A percentile compares a stretch with the other conserved stretches of the same genome.
These are phyloP conservation scores for Nigrograna mackinnonii DNA, from an alignment of 2,329 filamentous ascomycete species.

Conservation along the genomic window DNA sequence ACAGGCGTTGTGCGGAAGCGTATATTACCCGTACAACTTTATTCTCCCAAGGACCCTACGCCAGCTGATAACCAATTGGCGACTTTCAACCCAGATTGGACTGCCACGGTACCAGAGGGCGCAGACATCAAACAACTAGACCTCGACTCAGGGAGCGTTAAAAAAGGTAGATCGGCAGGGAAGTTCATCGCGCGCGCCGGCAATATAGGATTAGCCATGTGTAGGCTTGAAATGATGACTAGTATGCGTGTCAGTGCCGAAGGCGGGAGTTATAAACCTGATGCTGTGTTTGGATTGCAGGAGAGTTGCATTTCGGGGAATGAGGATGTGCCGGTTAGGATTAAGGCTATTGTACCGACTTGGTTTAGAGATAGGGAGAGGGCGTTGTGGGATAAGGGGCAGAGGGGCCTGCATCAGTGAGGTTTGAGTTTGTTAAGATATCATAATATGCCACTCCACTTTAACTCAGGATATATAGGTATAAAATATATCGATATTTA, in stretches of 20 bases:
- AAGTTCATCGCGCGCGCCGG: constrained; percentile 80
- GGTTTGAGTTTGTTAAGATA: too few species aligned
- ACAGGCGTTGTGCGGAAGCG: constrained; percentile 91
- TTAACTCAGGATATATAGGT: too few species aligned
- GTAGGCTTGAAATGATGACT: constrained; percentile 89
- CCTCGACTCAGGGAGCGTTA: constrained; percentile 39
- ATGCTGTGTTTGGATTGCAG: constrained; percentile 53
- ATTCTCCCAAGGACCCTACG: constrained; percentile 41
- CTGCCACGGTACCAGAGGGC: constrained; percentile 44
- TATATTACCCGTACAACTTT: constrained; percentile 79
- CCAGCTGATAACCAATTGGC: constrained; percentile 1
- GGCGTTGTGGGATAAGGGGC: constrained; percentile 29
- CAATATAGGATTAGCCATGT: constrained; percentile 85
- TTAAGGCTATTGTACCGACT: constrained; percentile 73
- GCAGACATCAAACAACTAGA: constrained; percentile 59
- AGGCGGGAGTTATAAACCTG: constrained; percentile 61
- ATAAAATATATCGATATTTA: too few species aligned
- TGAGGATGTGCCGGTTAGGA: constrained; percentile 26
- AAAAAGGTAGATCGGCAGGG: constrained; percentile 69
- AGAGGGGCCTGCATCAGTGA: too few species aligned
- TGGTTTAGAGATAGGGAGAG: constrained; percentile 62
- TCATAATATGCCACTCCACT: too few species aligned
- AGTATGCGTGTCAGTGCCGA: constrained; percentile 73
- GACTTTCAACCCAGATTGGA: constrained; percentile 41
- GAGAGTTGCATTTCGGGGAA: constrained; percentile 12